Percentiles rank a stretch among this genome's conserved stretches.
Conservation (phyloP, 192 early-diverging fungal genomes). For the Backusella australiensis region DNA sequence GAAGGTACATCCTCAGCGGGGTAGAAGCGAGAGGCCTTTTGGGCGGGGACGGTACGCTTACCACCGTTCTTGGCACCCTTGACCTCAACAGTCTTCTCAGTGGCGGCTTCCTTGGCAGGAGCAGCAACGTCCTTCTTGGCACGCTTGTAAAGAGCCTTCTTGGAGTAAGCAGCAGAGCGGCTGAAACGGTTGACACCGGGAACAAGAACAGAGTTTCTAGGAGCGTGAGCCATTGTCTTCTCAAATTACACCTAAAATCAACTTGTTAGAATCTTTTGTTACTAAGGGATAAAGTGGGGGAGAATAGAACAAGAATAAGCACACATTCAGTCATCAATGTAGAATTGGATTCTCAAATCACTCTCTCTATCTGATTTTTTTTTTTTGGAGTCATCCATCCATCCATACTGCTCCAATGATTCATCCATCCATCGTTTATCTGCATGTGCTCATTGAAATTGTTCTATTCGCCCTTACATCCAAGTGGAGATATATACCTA, state of each 20-base stretch:
- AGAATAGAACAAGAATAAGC: not conserved
- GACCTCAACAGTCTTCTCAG: conserved; percentile 66
- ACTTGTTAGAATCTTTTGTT: not conserved
- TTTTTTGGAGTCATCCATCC: not conserved
- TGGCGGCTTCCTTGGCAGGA: conserved; percentile 45
- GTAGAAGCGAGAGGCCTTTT: conserved; percentile 77
- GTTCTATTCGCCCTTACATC: not conserved
- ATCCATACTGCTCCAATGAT: no score
- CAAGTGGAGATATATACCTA: not conserved
- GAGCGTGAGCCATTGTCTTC: conserved; percentile 56
- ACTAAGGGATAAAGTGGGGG: not conserved
- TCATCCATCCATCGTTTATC: not conserved
- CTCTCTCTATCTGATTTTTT: not conserved
- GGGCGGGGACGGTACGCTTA: conserved; percentile 62
- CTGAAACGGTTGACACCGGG: conserved; percentile 83
- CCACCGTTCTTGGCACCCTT: conserved; percentile 84
- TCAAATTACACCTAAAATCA: not conserved
- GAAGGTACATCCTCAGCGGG: conserved; percentile 79
- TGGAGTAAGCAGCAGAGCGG: conserved; percentile 80
- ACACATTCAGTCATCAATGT: not conserved
- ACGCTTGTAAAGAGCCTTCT: conserved; percentile 89
- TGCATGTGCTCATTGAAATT: not conserved
- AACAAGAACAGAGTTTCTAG: conserved; percentile 80
- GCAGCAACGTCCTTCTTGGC: conserved; percentile 62
- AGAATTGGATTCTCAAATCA: not conserved